Base-by-base conservation (phyloP, 2,329 filamentous ascomycete species). In the Sporothrix brunneoviolacea region DNA sequence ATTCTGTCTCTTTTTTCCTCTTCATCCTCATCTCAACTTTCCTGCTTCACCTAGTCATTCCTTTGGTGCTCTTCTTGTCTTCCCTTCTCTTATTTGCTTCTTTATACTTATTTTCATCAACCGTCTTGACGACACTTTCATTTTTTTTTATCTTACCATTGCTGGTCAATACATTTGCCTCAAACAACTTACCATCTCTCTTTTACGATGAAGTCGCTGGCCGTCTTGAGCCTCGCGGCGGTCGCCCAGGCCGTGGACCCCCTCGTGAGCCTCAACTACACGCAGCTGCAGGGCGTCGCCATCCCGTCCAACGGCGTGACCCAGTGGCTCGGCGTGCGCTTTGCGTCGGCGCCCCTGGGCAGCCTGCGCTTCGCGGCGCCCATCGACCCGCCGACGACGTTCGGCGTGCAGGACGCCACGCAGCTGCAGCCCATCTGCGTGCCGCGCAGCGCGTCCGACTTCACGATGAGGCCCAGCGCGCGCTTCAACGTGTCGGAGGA, bases 321-420 rank as follows among this genome's bases (percentile, higher is more conserved):
- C 3, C 75, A 84, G 63, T 91, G 85, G 84, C 73, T 88, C 8
- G 87, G 86, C 1, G 79, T 93, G 55, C 79, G 85, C 38, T 93
- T 81, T 68, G 87, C 86, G 1, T 81, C 83, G 5, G 72, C 86
- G 13, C 87, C 87, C 0, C 51, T 85, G 2, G 83, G 82, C 1
- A 59, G 76, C 6, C 62, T 87, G 53, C 75, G 88, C 18, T 91
- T 90, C 61, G 70, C 74, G 48, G 79, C 81, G 12, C 85, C 88
- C 0, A 69, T 76, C 58, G 82, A 87, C 62, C 86, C 86, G 2
- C 55, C 67, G 0, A 57, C 62, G 2, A 66, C 70, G 16, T 53
- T 65, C 3, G 69, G 66, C 2, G 61, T 77, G 4, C 74, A 80
- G 51, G 59, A 71, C 50, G 84, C 84, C 18, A 69, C 71, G n/a